Conservation (phyloP, 1,139 yeast species). For the Yamadazyma siamensis region DNA sequence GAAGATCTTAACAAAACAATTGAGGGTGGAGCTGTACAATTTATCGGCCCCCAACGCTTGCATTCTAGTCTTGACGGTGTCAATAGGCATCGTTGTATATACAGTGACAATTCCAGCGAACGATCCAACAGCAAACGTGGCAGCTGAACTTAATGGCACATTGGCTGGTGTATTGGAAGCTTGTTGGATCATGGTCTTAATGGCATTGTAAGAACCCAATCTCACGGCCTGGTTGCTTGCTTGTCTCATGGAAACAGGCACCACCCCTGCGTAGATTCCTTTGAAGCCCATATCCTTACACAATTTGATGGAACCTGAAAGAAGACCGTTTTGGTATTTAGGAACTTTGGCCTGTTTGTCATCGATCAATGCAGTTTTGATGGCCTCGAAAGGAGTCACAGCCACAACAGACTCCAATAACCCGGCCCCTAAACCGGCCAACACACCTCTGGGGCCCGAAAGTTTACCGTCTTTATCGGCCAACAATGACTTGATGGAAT, state of each 20-base stretch:
- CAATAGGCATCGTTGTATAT: constrained; percentile 96
- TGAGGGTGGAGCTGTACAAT: constrained; percentile 67
- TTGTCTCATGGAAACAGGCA: constrained; percentile 93
- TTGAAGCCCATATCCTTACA: constrained; percentile 73
- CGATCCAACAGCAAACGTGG: constrained; percentile 89
- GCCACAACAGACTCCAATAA: constrained; percentile 87
- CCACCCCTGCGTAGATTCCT: constrained; percentile 84
- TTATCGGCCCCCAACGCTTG: constrained; percentile 83
- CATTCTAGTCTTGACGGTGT: constrained; percentile 97
- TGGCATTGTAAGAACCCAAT: constrained; percentile 86
- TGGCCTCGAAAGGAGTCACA: constrained; percentile 95
- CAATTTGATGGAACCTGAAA: constrained; percentile 60
- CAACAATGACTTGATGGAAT: constrained; percentile 71
- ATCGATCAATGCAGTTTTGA: constrained; percentile 92
- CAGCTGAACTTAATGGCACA: constrained; percentile 71
- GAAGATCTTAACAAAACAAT: constrained; percentile 79
- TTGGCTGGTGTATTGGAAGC: constrained; percentile 60
- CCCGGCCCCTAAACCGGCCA: constrained; percentile 97
- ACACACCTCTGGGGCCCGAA: constrained; percentile 84
- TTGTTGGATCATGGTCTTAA: constrained; percentile 78
- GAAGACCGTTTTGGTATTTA: constrained; percentile 66
- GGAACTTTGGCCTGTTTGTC: constrained; percentile 79
- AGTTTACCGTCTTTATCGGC: constrained; percentile 84
- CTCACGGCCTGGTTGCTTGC: constrained; percentile 95
- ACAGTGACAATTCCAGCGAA: constrained; percentile 93